phyloP scores from a whole-genome alignment of 495 filamentous ascomycete genomes.

The Aspergillus coremiiformis region DNA sequence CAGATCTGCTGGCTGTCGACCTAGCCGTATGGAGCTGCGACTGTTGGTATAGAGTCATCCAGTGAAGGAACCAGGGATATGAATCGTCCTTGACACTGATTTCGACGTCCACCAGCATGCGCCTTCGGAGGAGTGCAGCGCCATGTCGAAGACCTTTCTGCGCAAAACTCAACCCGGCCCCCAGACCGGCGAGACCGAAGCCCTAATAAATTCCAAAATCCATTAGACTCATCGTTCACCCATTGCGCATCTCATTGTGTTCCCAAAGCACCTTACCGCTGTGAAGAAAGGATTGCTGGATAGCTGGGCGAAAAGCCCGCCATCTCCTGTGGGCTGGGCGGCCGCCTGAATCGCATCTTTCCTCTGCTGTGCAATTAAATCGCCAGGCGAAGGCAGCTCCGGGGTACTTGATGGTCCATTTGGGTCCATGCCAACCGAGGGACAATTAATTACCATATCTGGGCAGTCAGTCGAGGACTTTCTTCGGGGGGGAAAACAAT shows the following conservation, averaged over 20 bases:
- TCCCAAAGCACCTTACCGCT: constrained; percentile 38
- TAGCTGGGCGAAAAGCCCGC: constrained; percentile 46
- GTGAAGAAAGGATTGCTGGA: constrained; percentile 64
- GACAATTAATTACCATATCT: neutral
- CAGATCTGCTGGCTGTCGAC: constrained; percentile 29
- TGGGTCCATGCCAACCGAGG: constrained; percentile 32
- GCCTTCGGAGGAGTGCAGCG: constrained; percentile 63
- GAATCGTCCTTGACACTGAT: constrained; percentile 89
- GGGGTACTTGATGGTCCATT: constrained; percentile 28
- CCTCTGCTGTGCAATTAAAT: constrained; percentile 35
- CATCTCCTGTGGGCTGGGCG: constrained; percentile 30
- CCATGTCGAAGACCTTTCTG: constrained; percentile 65
- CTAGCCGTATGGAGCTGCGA: constrained; percentile 40
- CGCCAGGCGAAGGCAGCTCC: constrained; percentile 28
- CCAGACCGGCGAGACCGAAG: constrained; percentile 83
- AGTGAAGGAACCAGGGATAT: constrained; percentile 88
- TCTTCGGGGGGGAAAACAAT: constrained; percentile 18
- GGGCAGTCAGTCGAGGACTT: neutral
- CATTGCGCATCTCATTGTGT: neutral
- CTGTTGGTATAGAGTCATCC: constrained; percentile 79
- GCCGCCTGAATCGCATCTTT: constrained; percentile 27
- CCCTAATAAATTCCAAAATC: constrained; percentile 33
- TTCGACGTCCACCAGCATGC: constrained; percentile 90
- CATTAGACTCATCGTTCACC: neutral
- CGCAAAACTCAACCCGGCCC: constrained; percentile 64